These are phyloP conservation scores for Lepidopterella palustris DNA, from an alignment of 495 filamentous ascomycete genomes.

Conservation along the genomic window DNA sequence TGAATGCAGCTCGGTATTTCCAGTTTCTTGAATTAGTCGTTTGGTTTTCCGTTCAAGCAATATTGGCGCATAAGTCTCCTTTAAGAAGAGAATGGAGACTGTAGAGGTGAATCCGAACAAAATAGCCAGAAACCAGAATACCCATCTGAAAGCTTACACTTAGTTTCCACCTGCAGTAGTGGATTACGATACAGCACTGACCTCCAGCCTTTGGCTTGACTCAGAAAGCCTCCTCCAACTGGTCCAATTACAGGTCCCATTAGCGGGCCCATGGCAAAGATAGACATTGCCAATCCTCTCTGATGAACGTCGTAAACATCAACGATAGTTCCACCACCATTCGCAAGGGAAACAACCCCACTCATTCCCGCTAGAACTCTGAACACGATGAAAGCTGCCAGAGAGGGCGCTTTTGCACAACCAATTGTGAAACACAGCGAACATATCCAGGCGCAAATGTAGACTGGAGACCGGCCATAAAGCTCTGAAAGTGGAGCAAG, in stretches of 20 bases:
- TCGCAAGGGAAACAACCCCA: neutral
- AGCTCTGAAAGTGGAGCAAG: constrained; percentile 41
- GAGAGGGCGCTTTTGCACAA: constrained; percentile 38
- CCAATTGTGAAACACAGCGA: constrained; percentile 44
- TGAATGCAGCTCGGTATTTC: constrained; percentile 25
- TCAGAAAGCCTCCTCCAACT: constrained; percentile 8
- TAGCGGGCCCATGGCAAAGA: constrained; percentile 7
- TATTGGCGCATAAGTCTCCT: constrained; percentile 24
- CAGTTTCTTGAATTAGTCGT: constrained; percentile 19
- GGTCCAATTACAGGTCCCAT: constrained; percentile 12
- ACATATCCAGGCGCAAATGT: no score
- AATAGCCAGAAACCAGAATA: constrained; percentile 28
- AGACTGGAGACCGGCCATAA: no score
- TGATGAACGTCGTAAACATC: constrained; percentile 5
- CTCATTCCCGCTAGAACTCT: constrained; percentile 38
- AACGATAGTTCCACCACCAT: constrained; percentile 8
- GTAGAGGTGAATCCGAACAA: constrained; percentile 18
- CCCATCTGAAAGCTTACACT: constrained; percentile 29
- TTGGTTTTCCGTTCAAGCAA: constrained; percentile 22
- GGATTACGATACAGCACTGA: neutral
- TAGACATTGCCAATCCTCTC: constrained; percentile 9
- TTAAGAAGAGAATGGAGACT: constrained; percentile 13
- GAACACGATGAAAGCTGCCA: constrained; percentile 40
- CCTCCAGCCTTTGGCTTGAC: neutral
- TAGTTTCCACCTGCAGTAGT: neutral